A percentile compares a stretch with the other conserved stretches of the same genome.
Evolutionary conservation across 2,329 filamentous ascomycete species (phyloP).

Genomic region (Clonostachys chloroleuca): DNA sequence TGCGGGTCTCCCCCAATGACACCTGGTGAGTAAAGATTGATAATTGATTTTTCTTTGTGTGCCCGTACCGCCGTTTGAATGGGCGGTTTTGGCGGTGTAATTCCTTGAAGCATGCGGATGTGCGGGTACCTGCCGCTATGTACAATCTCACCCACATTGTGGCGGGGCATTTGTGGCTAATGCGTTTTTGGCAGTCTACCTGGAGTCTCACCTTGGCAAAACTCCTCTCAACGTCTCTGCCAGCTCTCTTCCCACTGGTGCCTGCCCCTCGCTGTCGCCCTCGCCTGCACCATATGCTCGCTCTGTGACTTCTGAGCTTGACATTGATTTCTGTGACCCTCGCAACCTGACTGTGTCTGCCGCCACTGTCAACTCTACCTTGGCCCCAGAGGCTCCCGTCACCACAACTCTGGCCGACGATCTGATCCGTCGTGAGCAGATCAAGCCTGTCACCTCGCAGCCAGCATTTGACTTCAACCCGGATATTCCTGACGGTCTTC

Average conservation of each 20-base stretch:
- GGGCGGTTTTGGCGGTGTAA: neutral
- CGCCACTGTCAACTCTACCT: conserved; percentile 39
- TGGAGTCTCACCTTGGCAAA: conserved; percentile 38
- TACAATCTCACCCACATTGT: neutral
- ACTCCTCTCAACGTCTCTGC: conserved; percentile 56
- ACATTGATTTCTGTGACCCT: conserved; percentile 87
- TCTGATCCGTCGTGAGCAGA: conserved; percentile 27
- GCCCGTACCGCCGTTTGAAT: neutral
- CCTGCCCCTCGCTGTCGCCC: conserved; percentile 81
- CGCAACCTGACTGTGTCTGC: conserved; percentile 75
- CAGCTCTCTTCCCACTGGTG: conserved; percentile 71
- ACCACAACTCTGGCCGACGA: conserved; percentile 61
- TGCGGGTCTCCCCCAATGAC: conserved; percentile 82
- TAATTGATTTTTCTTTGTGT: neutral
- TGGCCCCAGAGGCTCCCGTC: conserved; percentile 61
- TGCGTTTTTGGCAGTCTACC: conserved; percentile 33
- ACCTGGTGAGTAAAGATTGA: conserved; percentile 63
- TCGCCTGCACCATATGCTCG: conserved; percentile 77
- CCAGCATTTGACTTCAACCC: conserved; percentile 47
- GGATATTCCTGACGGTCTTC: conserved; percentile 53
- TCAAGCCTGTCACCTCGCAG: conserved; percentile 31
- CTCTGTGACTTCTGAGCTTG: conserved; percentile 63
- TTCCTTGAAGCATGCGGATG: neutral
- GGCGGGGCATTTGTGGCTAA: conserved; percentile 26
- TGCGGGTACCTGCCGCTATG: neutral